Base-by-base conservation (phyloP, 2,329 filamentous ascomycete genomes). In the Escovopsis sp. region DNA sequence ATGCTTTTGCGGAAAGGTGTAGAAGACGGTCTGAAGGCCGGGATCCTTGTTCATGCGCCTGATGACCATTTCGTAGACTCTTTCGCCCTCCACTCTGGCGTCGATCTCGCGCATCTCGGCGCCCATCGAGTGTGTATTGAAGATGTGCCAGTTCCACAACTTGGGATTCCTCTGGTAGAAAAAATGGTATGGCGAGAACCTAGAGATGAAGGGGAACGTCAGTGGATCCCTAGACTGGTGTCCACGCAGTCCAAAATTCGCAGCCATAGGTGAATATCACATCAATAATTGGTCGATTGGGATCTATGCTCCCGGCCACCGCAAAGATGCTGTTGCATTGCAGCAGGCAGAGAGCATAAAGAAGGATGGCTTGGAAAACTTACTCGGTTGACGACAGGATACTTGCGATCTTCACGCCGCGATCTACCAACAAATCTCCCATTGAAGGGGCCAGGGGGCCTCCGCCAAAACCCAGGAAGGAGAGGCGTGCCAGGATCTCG, bases 331-430 rank as follows among this genome's bases (percentile, higher is more conserved):
- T n/a, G n/a, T n/a, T n/a, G n/a, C n/a, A n/a, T n/a, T n/a, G n/a
- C 8, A 5, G 16, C 3, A 7, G 5, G 30, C 14, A 42, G 37
- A 30, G 27, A 30, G 27, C 27, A 7, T 4, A 13, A 4, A 9
- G 33, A 30, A 27, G 27, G 14, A 5, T 33, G 3, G 0, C 14
- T 12, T 13, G 4, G 8, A 10, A 10, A 10, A 50, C 58, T 36
- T 52, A 66, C 63, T 70, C 65, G 2, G 65, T 68, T 11, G 63
- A 54, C 0, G 59, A 58, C 8, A 69, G 66, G 0, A 57, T 31
- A 42, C 66, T 68, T 7, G 39, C 16, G 2, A 69, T 42, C 0
- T 4, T 41, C 0, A 64, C 55, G 2, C 66, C 65, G 0, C 48
- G 48, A 2, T 57, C 51, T 1, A 58, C 55, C 5, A 69, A 49